phyloP scores from a whole-genome alignment of 495 filamentous ascomycete genomes.

The Penicillium coprophilum region DNA sequence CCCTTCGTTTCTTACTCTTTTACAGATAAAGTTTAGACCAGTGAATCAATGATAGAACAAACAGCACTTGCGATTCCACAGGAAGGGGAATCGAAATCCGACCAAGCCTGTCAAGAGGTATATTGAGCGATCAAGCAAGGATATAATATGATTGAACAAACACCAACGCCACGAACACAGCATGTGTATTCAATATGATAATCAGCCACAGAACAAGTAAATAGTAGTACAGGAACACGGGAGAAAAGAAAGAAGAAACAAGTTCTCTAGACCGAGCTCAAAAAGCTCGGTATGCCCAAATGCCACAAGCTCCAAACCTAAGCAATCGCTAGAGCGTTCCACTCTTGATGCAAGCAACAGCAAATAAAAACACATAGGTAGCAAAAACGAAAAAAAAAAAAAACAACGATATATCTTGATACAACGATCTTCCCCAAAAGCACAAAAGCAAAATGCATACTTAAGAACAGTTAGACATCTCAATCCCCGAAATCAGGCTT shows the following conservation, averaged over 20 bases:
- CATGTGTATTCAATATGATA: not conserved
- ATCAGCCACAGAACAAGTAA: conserved; percentile 1
- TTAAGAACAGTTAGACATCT: not conserved
- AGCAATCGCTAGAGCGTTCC: not conserved
- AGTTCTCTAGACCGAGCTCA: not conserved
- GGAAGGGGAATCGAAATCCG: not conserved
- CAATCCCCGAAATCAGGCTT: conserved; percentile 33
- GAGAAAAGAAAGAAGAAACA: not conserved
- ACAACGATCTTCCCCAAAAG: not conserved
- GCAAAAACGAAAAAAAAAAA: no score
- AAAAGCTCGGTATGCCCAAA: not conserved
- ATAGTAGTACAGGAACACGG: conserved; percentile 2
- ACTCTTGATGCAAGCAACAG: not conserved
- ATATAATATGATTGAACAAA: not conserved
- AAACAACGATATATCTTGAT: not conserved
- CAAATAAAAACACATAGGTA: not conserved
- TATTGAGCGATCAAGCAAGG: conserved; percentile 2
- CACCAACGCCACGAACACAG: conserved; percentile 6
- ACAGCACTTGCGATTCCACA: not conserved
- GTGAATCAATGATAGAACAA: not conserved
- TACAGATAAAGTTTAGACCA: no score
- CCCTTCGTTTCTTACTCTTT: not conserved
- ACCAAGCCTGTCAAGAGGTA: not conserved
- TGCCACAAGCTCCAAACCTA: not conserved
- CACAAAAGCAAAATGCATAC: not conserved